phyloP scores from a whole-genome alignment of 257 asterid genomes.

The Marsdenia floribunda region DNA sequence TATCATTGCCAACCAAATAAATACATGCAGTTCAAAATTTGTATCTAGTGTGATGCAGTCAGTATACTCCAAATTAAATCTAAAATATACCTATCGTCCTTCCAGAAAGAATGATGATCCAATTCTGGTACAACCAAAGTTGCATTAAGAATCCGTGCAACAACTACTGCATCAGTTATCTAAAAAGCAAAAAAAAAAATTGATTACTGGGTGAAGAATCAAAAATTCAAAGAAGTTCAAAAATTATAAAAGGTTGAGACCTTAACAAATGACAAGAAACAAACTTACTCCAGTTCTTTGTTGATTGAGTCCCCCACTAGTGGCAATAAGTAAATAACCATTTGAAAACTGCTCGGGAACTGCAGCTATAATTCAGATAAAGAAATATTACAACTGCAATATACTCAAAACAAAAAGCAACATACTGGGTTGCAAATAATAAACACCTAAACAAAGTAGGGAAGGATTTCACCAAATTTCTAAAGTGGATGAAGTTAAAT shows the following conservation, averaged over 20 bases:
- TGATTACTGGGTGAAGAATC: constrained; percentile 15
- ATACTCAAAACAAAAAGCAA: constrained; percentile 9
- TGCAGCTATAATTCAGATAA: constrained; percentile 52
- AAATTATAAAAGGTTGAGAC: constrained; percentile 6
- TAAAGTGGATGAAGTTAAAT: not conserved
- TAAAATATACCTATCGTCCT: constrained; percentile 80
- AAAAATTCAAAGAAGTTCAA: constrained; percentile 12
- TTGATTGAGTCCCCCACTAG: constrained; percentile 98
- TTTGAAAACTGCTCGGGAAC: constrained; percentile 68
- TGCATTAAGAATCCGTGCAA: constrained; percentile 91
- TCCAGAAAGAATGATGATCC: constrained; percentile 97
- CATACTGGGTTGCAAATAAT: constrained; percentile 1
- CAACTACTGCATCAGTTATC: constrained; percentile 99
- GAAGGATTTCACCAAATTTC: not conserved
- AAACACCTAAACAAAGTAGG: not conserved
- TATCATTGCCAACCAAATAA: not conserved
- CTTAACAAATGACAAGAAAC: constrained; percentile 15
- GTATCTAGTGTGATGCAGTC: not conserved
- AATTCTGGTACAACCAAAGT: constrained; percentile 93
- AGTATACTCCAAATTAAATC: constrained; percentile 7
- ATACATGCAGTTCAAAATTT: not conserved
- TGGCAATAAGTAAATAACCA: constrained; percentile 93
- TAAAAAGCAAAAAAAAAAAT: constrained; percentile 34
- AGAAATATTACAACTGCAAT: constrained; percentile 24
- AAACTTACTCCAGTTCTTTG: constrained; percentile 94